phyloP scores from a whole-genome alignment of 2,329 filamentous ascomycete species.

The Fragosphaeria purpurea region DNA sequence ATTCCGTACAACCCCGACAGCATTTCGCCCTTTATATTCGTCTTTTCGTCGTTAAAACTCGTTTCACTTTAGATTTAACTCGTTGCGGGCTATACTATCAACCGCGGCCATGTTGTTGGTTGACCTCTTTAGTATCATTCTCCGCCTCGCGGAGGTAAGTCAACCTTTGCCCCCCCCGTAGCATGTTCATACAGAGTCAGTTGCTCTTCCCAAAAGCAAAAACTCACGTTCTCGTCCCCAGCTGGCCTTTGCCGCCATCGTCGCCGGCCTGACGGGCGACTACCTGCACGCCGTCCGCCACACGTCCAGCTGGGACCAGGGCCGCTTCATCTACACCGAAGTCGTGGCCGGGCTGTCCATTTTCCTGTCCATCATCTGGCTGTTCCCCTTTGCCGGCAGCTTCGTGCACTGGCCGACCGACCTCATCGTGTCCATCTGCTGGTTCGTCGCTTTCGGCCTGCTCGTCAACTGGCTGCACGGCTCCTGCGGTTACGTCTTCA shows the following conservation, averaged over 20 bases:
- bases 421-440: conserved; percentile 55
- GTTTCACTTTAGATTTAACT: too few relatives aligned
- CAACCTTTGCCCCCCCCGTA: background rate
- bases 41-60: too few relatives aligned
- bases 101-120: conserved; percentile 37
- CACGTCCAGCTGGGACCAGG: conserved; percentile 42
- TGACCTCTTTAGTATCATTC: conserved; percentile 44
- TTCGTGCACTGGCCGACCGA: conserved; percentile 67
- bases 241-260: conserved; percentile 61
- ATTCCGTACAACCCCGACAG: too few relatives aligned
- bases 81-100: background rate
- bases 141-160: conserved; percentile 39
- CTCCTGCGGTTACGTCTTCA: conserved; percentile 46
- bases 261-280: conserved; percentile 58
- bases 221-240: background rate
- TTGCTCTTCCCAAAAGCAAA: background rate
- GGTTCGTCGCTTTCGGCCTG: conserved; percentile 61
- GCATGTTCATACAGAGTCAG: too few relatives aligned
- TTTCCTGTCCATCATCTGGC: conserved; percentile 59
- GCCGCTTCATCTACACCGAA: conserved; percentile 65
- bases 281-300: conserved; percentile 46
- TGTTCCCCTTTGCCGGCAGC: conserved; percentile 57
- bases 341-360: conserved; percentile 61
- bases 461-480: conserved; percentile 44
- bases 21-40: too few relatives aligned